These are phyloP conservation scores for Dichotomocladium elegans DNA, from an alignment of 371 early-diverging fungal genomes.

Conservation along the genomic window DNA sequence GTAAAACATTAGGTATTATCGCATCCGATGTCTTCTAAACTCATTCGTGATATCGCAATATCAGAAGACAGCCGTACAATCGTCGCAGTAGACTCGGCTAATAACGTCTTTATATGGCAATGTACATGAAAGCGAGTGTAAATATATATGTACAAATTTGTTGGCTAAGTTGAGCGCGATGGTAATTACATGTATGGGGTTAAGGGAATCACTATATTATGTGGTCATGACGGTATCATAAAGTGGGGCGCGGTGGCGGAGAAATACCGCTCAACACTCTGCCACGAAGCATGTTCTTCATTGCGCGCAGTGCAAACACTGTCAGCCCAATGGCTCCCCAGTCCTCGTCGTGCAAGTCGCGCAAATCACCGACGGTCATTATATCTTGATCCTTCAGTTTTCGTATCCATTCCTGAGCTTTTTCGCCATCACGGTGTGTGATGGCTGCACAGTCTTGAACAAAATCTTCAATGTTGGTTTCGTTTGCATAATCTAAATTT, in stretches of 20 bases:
- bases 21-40: constrained; percentile 21
- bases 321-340: constrained; percentile 80
- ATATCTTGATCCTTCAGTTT: constrained; percentile 76
- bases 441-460: constrained; percentile 67
- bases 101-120: constrained; percentile 35
- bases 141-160: too few species aligned
- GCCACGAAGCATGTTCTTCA: constrained; percentile 71
- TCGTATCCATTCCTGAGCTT: constrained; percentile 74
- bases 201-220: too few species aligned
- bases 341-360: constrained; percentile 76
- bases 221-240: too few species aligned
- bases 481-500: constrained; percentile 54
- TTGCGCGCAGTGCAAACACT: constrained; percentile 83
- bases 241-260: too few species aligned
- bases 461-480: constrained; percentile 65
- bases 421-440: constrained; percentile 67
- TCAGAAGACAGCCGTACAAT: constrained; percentile 26
- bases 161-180: too few species aligned
- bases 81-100: constrained; percentile 35
- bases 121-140: too few species aligned
- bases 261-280: too few species aligned
- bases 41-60: constrained; percentile 37
- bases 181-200: too few species aligned
- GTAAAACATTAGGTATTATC: constrained; percentile 20
- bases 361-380: constrained; percentile 79